Conservation (phyloP, 2,329 filamentous ascomycete genomes). For the Botrytis aclada region DNA sequence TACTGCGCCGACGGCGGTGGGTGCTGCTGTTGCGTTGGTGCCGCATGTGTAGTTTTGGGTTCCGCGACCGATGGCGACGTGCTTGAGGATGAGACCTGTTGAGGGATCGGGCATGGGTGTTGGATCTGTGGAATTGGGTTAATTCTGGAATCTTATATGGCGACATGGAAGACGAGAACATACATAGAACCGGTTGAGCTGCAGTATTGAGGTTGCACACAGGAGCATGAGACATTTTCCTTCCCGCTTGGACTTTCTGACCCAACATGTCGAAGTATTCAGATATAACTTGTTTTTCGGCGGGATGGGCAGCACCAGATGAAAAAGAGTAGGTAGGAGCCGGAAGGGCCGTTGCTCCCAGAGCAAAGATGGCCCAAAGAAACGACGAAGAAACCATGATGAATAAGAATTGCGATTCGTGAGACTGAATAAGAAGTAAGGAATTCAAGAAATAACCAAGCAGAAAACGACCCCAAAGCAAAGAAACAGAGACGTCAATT, state of each 20-base stretch:
- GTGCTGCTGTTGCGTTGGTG: slow-evolving; percentile 57
- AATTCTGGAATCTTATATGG: slow-evolving; percentile 7
- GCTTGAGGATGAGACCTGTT: slow-evolving; percentile 61
- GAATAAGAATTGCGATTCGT: neutral
- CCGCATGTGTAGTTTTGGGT: slow-evolving; percentile 93
- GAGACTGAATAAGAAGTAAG: neutral
- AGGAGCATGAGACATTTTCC: slow-evolving; percentile 43
- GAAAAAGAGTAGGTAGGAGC: slow-evolving; percentile 33
- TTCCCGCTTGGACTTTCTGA: slow-evolving; percentile 50
- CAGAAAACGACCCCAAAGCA: neutral
- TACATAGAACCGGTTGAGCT: slow-evolving; percentile 47
- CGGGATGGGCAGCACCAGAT: slow-evolving; percentile 26
- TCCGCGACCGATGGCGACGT: slow-evolving; percentile 83
- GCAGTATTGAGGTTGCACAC: slow-evolving; percentile 55
- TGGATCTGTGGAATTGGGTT: slow-evolving; percentile 44
- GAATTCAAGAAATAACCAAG: slow-evolving; percentile 4
- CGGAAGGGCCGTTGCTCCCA: slow-evolving; percentile 45
- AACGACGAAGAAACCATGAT: slow-evolving; percentile 19
- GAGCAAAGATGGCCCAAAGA: slow-evolving; percentile 45
- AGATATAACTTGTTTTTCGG: slow-evolving; percentile 45
- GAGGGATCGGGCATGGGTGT: slow-evolving; percentile 59
- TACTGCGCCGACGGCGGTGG: slow-evolving; percentile 67
- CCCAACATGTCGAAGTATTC: slow-evolving; percentile 61
- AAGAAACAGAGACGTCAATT: neutral
- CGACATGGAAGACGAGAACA: slow-evolving; percentile 37